These are phyloP conservation scores for Xylaria longipes DNA, from an alignment of 495 filamentous ascomycete species.

Conservation along the genomic window DNA sequence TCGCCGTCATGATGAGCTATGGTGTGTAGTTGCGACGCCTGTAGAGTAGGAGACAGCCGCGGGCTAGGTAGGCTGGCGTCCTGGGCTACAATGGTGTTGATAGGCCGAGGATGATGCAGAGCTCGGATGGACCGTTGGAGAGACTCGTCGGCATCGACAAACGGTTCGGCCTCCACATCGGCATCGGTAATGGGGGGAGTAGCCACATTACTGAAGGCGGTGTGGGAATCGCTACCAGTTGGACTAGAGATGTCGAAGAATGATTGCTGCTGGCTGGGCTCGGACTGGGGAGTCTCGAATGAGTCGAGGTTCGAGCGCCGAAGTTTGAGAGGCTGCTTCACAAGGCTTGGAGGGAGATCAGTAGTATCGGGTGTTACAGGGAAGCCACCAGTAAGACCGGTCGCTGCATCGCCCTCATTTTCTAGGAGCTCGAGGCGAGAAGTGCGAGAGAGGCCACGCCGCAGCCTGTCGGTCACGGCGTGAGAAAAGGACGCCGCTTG, in stretches of 20 bases:
- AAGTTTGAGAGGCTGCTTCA: constrained; percentile 41
- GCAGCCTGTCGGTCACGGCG: constrained; percentile 46
- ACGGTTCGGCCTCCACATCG: constrained; percentile 60
- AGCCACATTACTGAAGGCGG: constrained; percentile 59
- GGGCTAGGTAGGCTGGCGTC: constrained; percentile 95
- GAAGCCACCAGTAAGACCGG: constrained; percentile 39
- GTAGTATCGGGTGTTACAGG: constrained; percentile 58
- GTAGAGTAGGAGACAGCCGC: constrained; percentile 88
- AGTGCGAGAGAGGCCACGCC: constrained; percentile 42
- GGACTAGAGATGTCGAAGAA: constrained; percentile 55
- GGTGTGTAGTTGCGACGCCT: constrained; percentile 68
- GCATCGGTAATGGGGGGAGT: constrained; percentile 63
- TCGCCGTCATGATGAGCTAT: constrained; percentile 48
- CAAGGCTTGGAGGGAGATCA: constrained; percentile 37
- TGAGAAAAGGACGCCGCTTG: constrained; percentile 30
- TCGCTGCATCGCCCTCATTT: constrained; percentile 32
- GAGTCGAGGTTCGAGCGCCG: constrained; percentile 44
- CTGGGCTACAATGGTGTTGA: constrained; percentile 72
- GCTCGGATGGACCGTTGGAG: constrained; percentile 47
- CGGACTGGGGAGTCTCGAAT: constrained; percentile 43
- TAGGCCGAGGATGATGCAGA: constrained; percentile 49
- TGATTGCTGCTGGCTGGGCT: constrained; percentile 53
- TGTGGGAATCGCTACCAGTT: constrained; percentile 51
- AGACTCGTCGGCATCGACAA: constrained; percentile 54
- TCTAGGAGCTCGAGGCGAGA: constrained; percentile 28